Percentiles rank a stretch among this genome's conserved stretches.
phyloP scores from a whole-genome alignment of 2,329 filamentous ascomycete genomes.

The Colletotrichum eleusines region DNA sequence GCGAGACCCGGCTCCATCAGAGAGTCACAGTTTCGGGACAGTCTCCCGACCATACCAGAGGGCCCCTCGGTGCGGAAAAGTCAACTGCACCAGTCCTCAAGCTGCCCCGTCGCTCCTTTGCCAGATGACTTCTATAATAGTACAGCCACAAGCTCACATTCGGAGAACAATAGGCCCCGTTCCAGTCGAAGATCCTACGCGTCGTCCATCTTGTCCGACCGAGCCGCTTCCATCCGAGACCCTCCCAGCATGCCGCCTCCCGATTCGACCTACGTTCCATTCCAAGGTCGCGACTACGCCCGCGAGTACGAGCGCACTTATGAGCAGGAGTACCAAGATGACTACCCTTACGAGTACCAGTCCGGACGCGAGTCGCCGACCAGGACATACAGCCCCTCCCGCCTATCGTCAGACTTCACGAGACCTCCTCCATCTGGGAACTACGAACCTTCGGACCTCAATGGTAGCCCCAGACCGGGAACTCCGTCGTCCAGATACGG shows the following conservation, averaged over 20 bases:
- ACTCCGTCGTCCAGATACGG: slow-evolving; percentile 92
- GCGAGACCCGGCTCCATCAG: slow-evolving; percentile 45
- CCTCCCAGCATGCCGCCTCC: slow-evolving; percentile 71
- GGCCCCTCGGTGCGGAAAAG: slow-evolving; percentile 60
- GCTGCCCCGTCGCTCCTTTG: slow-evolving; percentile 42
- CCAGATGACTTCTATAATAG: slow-evolving; percentile 30
- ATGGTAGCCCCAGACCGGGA: slow-evolving; percentile 89
- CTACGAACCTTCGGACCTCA: slow-evolving; percentile 90
- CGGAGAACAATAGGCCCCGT: slow-evolving; percentile 57
- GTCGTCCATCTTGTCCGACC: slow-evolving; percentile 62
- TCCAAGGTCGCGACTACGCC: slow-evolving; percentile 58
- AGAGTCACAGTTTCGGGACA: slow-evolving; percentile 52
- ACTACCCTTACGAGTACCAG: slow-evolving; percentile 37
- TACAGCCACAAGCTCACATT: slow-evolving; percentile 55
- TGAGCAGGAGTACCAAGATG: slow-evolving; percentile 39
- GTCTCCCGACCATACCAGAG: slow-evolving; percentile 65
- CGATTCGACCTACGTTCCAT: slow-evolving; percentile 73
- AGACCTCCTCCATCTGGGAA: slow-evolving; percentile 78
- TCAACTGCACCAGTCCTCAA: slow-evolving; percentile 52
- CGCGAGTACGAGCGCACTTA: slow-evolving; percentile 48
- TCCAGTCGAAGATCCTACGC: slow-evolving; percentile 63
- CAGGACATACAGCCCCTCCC: slow-evolving; percentile 70
- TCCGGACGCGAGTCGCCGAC: slow-evolving; percentile 59
- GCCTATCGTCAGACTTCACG: slow-evolving; percentile 70
- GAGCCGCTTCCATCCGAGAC: slow-evolving; percentile 67